A percentile compares a stretch with the other conserved stretches of the same genome.
phyloP scores from a whole-genome alignment of 768 basidiomycete species.

The Exidia glandulosa region DNA sequence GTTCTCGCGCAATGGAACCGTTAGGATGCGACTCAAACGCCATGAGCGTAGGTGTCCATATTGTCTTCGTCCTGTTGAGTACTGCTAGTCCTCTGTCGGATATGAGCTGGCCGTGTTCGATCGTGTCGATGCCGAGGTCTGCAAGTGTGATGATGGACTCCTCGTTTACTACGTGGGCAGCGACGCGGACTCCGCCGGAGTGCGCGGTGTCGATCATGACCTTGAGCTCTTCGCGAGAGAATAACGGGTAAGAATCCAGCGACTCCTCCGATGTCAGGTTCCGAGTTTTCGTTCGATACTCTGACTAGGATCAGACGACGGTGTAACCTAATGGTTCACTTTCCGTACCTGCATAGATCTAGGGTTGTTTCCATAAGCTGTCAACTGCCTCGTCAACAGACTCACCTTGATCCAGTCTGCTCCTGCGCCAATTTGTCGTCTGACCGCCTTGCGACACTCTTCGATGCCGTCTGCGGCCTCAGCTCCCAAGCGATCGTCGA shows the following conservation, averaged over 20 bases:
- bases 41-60: constrained; percentile 51
- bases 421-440: constrained; percentile 51
- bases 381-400: too few species aligned
- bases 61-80: constrained; percentile 12
- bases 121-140: constrained; percentile 30
- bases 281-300: neutral
- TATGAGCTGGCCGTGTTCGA: constrained; percentile 43
- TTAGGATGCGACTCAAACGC: constrained; percentile 28
- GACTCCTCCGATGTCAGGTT: constrained; percentile 26
- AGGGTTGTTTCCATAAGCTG: too few species aligned
- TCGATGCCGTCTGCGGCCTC: constrained; percentile 48
- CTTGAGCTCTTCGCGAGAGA: constrained; percentile 33
- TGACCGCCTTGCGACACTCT: constrained; percentile 42
- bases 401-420: constrained; percentile 59
- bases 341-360: constrained; percentile 41
- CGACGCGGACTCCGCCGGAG: constrained; percentile 42
- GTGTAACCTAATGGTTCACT: neutral
- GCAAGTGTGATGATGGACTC: constrained; percentile 23
- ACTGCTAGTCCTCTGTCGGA: constrained; percentile 1
- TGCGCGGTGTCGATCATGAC: constrained; percentile 44
- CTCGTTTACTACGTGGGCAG: constrained; percentile 38
- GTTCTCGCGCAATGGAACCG: neutral
- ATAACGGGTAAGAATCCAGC: constrained; percentile 27
- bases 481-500: constrained; percentile 47
- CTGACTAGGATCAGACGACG: too few species aligned